Base-by-base conservation (phyloP, 164 flowering plant genomes). In the Taxillus chinensis region DNA sequence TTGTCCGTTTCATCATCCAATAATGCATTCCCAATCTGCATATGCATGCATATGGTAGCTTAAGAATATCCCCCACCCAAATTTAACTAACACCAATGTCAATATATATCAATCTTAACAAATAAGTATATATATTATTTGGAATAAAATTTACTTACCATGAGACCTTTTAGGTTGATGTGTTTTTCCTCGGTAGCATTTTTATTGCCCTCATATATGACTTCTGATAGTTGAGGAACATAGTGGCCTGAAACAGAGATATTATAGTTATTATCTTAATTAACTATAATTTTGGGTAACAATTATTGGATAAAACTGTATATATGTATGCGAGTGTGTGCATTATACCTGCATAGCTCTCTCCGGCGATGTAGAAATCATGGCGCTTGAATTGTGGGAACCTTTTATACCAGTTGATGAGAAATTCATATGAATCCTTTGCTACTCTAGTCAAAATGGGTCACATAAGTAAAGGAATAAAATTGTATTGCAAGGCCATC, bases 21-120 rank as follows among this genome's bases (percentile, higher is more conserved):
- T 49, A 79, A 62, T 7, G 95, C 85, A 66, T 90, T 90, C 12
- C 97, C 97, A 37, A 90, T 75, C 97, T 90, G 8, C 46, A n/a
- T n/a, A 43, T 43, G 46, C 46, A 43, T 43, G 46, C 46, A 43
- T 43, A 27, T 27, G 27, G 27, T 27, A 0, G 27, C 27, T 0
- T 27, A 27, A 27, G 27, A 27, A n/a, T n/a, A 27, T 27, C 27
- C 27, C 27, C 27, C 1, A 0, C 27, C 27, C 27, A 27, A 27
- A 27, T 27, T 27, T 27, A 27, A 27, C 27, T 27, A 27, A 27
- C 27, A 27, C 27, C 27, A 27, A 27, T 27, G 27, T 27, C 27
- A 27, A 27, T 27, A 27, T 27, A 27, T n/a, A n/a, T 27, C 27
- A 27, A 27, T 27, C 27, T 27, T 27, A 27, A 27, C 27, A 27